A percentile compares a stretch with the other conserved stretches of the same genome.
phyloP scores from a whole-genome alignment of 73 alveolate species.

The Paramecium primaurelia region DNA sequence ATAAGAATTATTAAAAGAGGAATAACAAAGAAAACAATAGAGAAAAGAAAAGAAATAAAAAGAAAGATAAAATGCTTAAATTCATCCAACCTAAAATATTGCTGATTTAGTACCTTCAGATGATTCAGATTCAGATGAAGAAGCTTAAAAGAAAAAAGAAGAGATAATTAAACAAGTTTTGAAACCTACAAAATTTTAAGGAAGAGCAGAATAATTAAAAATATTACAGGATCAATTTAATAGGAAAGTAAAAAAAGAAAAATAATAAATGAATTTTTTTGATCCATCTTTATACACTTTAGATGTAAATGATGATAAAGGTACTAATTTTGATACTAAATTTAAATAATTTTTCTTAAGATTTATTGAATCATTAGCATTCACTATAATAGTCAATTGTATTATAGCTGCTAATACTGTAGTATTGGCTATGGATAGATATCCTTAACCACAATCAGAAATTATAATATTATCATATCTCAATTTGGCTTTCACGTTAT shows the following conservation, averaged over 20 bases:
- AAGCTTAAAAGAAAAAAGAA: background rate
- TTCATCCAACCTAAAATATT: background rate
- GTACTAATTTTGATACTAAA: background rate
- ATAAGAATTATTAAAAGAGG: background rate
- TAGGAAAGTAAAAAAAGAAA: background rate
- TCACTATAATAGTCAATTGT: background rate
- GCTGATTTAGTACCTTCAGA: background rate
- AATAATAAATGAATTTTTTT: background rate
- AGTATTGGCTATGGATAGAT: slow-evolving; percentile 71
- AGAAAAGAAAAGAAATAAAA: background rate
- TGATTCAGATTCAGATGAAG: slow-evolving; percentile 37
- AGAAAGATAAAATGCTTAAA: background rate
- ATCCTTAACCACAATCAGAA: slow-evolving; percentile 27
- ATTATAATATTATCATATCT: background rate
- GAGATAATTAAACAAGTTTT: background rate
- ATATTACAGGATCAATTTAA: background rate
- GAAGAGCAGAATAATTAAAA: background rate
- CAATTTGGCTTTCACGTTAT: slow-evolving; percentile 37
- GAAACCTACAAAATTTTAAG: background rate
- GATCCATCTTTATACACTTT: slow-evolving; percentile 5
- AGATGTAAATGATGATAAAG: background rate
- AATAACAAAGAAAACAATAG: background rate
- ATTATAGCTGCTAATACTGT: slow-evolving; percentile 67
- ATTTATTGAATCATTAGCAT: background rate
- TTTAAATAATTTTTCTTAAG: background rate